Conservation (phyloP, 1,139 yeast species). For the Pichiaceae sp. region DNA sequence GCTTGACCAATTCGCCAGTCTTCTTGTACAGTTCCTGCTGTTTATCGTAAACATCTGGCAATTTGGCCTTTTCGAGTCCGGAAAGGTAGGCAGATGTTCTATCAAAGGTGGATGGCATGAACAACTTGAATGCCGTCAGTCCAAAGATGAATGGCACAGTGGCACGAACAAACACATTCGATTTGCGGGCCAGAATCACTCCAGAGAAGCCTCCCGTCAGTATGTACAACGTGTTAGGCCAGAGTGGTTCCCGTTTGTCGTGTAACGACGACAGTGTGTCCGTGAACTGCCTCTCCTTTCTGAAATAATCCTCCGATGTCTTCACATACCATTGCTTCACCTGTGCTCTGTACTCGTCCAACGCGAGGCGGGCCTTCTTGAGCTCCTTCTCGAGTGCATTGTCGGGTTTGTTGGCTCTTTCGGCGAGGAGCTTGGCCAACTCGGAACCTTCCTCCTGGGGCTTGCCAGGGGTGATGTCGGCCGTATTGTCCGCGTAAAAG, state of each 20-base stretch:
- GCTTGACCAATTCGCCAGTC: constrained; percentile 38
- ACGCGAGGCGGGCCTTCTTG: constrained; percentile 36
- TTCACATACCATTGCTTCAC: constrained; percentile 32
- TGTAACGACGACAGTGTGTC: constrained; percentile 63
- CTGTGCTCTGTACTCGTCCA: constrained; percentile 19
- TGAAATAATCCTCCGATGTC: constrained; percentile 28
- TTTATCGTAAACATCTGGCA: constrained; percentile 61
- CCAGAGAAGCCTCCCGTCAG: constrained; percentile 76
- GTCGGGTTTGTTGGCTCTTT: constrained; percentile 49
- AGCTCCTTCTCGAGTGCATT: constrained; percentile 49
- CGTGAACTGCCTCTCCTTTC: constrained; percentile 60
- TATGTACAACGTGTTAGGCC: constrained; percentile 70
- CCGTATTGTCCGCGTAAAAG: constrained; percentile 53
- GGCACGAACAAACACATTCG: constrained; percentile 49
- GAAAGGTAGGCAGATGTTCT: constrained; percentile 59
- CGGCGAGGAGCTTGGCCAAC: constrained; percentile 27
- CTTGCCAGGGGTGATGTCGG: constrained; percentile 40
- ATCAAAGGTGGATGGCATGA: constrained; percentile 68
- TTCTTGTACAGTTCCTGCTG: constrained; percentile 41
- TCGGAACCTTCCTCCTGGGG: constrained; percentile 42
- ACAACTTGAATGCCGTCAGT: constrained; percentile 58
- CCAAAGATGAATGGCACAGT: constrained; percentile 64
- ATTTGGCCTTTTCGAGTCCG: constrained; percentile 53
- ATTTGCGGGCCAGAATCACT: constrained; percentile 67
- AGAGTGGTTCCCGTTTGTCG: constrained; percentile 61